Percentiles rank a stretch among this genome's conserved stretches.
phyloP scores from a whole-genome alignment of 164 flowering plant genomes.

The Nymphaea thermarum region DNA sequence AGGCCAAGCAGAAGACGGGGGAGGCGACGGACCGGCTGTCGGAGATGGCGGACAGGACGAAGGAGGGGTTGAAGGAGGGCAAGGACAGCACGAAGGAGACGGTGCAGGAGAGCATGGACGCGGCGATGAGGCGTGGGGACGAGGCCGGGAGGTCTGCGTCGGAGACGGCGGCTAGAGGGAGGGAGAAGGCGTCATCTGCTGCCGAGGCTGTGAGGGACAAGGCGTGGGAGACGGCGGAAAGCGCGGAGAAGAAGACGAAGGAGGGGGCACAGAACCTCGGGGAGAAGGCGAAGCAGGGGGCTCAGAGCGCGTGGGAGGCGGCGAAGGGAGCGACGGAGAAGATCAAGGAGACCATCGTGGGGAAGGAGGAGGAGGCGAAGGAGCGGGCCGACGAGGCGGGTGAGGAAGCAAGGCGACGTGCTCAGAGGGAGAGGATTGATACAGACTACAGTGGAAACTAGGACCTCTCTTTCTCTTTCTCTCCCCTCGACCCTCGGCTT shows the following conservation, averaged over 20 bases:
- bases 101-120: conserved; percentile 1
- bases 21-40: neutral
- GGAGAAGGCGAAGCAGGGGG: conserved; percentile 1
- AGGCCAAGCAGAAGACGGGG: neutral
- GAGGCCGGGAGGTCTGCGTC: neutral
- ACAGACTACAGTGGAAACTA: too few relatives aligned
- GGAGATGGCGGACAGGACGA: conserved; percentile 1
- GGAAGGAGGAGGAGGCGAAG: too few relatives aligned
- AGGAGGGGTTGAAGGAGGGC: neutral
- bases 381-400: too few relatives aligned
- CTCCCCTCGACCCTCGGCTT: too few relatives aligned
- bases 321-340: too few relatives aligned
- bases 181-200: neutral
- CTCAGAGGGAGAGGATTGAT: too few relatives aligned
- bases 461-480: too few relatives aligned
- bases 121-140: neutral
- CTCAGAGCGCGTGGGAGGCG: neutral
- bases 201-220: neutral
- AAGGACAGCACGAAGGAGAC: neutral
- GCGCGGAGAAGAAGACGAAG: neutral
- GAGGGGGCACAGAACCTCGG: neutral
- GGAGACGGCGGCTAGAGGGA: neutral
- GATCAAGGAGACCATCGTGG: too few relatives aligned
- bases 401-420: too few relatives aligned
- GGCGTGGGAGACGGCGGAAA: conserved; percentile 1